These are phyloP conservation scores for Onygenales sp. DNA, from an alignment of 2,329 filamentous ascomycete species.

Conservation along the genomic window DNA sequence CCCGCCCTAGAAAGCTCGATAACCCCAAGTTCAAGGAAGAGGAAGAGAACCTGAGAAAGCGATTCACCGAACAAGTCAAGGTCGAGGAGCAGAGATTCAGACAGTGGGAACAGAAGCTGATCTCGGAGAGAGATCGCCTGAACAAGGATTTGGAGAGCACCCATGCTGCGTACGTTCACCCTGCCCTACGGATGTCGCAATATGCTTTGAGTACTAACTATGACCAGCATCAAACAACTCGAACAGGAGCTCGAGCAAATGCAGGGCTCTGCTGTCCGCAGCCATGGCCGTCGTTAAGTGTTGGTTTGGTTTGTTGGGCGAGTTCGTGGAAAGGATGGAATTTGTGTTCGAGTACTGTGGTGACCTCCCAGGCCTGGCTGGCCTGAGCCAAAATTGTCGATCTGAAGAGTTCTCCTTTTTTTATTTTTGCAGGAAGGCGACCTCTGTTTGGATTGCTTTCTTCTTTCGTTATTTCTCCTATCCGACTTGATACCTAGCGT, in stretches of 20 bases:
- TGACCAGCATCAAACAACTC: conserved; percentile 39
- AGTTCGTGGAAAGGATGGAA: conserved; percentile 4
- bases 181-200: neutral
- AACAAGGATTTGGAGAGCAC: conserved; percentile 99
- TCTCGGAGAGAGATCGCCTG: conserved; percentile 93
- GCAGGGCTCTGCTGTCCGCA: conserved; percentile 83
- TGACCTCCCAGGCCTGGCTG: neutral
- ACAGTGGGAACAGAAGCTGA: conserved; percentile 99
- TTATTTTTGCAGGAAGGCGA: conserved; percentile 12
- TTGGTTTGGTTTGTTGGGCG: conserved; percentile 1
- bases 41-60: conserved; percentile 94
- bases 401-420: neutral
- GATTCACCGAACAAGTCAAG: conserved; percentile 99
- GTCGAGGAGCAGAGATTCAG: conserved; percentile 98
- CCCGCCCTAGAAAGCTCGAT: conserved; percentile 91
- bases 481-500: conserved; percentile 32
- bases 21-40: conserved; percentile 99
- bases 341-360: conserved; percentile 12
- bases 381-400: conserved; percentile 3
- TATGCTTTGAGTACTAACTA: conserved; percentile 18
- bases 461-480: conserved; percentile 16
- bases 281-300: conserved; percentile 77
- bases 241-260: conserved; percentile 88
- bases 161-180: conserved; percentile 57
- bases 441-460: conserved; percentile 22